Evolutionary conservation across 805 yeast species (phyloP), one percentile per base, ranked within the genome.

Genomic region (Metschnikowia corniflorae): DNA sequence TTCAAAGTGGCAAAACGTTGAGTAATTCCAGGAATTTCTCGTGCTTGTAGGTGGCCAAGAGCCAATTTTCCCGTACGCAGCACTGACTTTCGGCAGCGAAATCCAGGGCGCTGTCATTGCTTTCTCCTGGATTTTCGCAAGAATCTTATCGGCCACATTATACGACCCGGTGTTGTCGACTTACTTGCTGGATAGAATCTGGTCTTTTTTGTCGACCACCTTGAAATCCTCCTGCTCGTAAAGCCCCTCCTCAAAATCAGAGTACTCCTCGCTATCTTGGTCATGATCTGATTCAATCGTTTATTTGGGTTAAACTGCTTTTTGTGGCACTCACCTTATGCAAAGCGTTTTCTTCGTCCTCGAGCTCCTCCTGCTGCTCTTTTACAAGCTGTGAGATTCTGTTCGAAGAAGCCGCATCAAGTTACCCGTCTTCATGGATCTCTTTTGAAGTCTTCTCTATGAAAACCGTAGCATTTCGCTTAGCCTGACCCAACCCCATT

Each of bases 11-110:
- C 38, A 94, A 75, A 33, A 93, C 95, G 58, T 93, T 93, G 71
- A 93, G 93, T 22, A 94, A 75, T 54, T 91, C 89, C n/a, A 98
- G 98, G 35, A 93, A 71, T 61, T 89, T 89, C 33, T 98, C 99
- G 54, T 93, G 95, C 26, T 89, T 83, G 78, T 94, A 93, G 4
- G 94, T 79, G 15, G 87, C 74, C 42, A 93, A 70, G 80, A 80
- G 7, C 97, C 97, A 30, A 93, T 91, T 55, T 86, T 86, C 31
- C 86, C 82, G 59, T 91, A 93, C 1, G 96, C 97, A 46, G 85
- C 88, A 53, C 93, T 88, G 38, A 93, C 97, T 59, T 93, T 89
- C 40, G 96, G 96, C 13, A 50, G 58, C 2, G 42, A 43, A 10
- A 36, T 18, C 8, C 46, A 5, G 44, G 47, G 12, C 37, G 53